Base-by-base conservation (phyloP, 2,329 filamentous ascomycete genomes). In the Penicillium sp. region DNA sequence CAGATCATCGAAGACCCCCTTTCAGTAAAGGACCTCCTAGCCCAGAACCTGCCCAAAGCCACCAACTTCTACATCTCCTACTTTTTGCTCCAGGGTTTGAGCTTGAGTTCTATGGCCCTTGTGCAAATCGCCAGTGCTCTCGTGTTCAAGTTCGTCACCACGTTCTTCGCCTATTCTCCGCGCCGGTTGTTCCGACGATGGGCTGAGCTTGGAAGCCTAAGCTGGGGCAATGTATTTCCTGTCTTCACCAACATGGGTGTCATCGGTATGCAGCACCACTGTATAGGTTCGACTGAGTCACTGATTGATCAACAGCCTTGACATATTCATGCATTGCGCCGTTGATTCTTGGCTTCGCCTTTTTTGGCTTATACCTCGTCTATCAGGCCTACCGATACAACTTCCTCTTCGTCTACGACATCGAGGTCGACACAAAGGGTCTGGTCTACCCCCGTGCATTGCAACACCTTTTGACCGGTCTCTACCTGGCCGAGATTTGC, bases 41-140 rank as follows among this genome's bases (percentile, higher is more conserved):
- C 88, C 0, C 59, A 74, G 27, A 84, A 86, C 47, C 69, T 98
- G 2, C 92, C 92, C 12, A 85, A 82, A 48, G 82, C 88, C 0
- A 90, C 87, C 42, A 96, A 94, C 64, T 93, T 95, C 57, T 98
- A 95, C 64, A 83, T 96, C 10, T 88, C 84, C 0, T 98, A 95
- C 68, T 94, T 96, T 54, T 77, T 96, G 15, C 80, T 98, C 1
- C 89, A 96, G 61, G 92, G 90, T 18, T 61, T 96, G 30, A 81
- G 79, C 3, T 77, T 88, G 44, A 84, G 86, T 7, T 77, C 85
- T 0, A 74, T 80, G 32, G 76, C 84, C 1, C 64, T 95, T 2
- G 73, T 92, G 1, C 86, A 93, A 50, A 71, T 83, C 22, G 72
- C 70, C 16, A 85, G 86, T 15, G 75, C 94, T 16, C 56, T 87